These are phyloP conservation scores for Vinca minor DNA, from an alignment of 257 asterid genomes.

Conservation along the genomic window DNA sequence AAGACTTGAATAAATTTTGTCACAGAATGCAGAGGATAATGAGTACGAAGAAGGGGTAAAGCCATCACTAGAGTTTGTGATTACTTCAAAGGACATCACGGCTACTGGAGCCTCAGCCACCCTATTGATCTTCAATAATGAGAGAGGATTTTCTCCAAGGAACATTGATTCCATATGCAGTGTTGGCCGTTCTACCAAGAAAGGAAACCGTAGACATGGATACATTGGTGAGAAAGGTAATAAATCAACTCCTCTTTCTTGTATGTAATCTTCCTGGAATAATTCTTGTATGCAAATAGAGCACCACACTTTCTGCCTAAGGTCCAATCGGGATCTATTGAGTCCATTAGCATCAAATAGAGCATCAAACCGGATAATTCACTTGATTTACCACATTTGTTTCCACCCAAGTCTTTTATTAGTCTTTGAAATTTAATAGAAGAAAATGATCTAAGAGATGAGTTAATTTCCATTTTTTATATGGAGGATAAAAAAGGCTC, in stretches of 20 bases:
- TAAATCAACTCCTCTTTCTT: background rate
- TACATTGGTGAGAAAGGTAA: constrained; percentile 37
- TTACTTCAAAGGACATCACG: constrained; percentile 32
- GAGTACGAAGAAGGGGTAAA: constrained; percentile 22
- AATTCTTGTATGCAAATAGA: background rate
- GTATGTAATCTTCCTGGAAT: background rate
- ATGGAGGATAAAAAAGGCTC: no score
- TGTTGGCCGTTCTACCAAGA: constrained; percentile 32
- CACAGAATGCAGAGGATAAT: constrained; percentile 39
- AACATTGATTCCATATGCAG: constrained; percentile 34
- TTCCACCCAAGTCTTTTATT: no score
- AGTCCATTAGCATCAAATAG: no score
- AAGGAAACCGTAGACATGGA: constrained; percentile 7
- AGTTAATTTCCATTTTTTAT: no score
- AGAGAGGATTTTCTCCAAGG: constrained; percentile 24
- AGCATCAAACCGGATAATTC: no score
- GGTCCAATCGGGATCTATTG: no score
- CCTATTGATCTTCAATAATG: constrained; percentile 5
- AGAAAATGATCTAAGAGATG: no score
- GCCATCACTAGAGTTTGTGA: constrained; percentile 30
- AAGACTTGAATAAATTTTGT: no score
- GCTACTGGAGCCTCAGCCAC: constrained; percentile 28
- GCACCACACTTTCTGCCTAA: no score
- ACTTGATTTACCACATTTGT: no score
- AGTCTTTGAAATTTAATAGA: no score